Evolutionary conservation across 257 asterid genomes (phyloP), one percentile per base, ranked within the genome.

Genomic region (Leonotis leonurus): DNA sequence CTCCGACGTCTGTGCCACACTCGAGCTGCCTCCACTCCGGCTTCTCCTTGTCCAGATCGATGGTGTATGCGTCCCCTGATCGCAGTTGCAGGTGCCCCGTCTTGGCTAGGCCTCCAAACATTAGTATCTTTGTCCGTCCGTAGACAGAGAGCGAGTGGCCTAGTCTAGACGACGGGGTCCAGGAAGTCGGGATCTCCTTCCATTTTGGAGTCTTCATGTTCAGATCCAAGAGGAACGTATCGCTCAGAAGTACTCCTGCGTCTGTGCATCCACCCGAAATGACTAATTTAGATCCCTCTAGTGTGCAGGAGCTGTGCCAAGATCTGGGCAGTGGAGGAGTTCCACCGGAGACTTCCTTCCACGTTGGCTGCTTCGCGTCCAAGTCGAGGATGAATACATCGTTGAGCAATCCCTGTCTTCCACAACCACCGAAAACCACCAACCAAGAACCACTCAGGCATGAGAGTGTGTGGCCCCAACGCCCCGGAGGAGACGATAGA

Each of bases 211-310:
- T 86, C 65, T 80, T 80, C 32, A 69, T 81, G 72, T 77, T 73
- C 29, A 89, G 87, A 74, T 89, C 97, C 72, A 89, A 71, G 52
- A 86, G 40, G 55, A 77, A 81, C 0, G 89, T 86, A 17, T 89
- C 97, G 41, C 91, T 86, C 12, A 89, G 85, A 27, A 86, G 93
- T 16, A 86, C 94, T 1, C 97, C 95, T 0, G 91, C 91, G 17
- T 84, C 95, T 0, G 97, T 86, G 83, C 95, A 89, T 56, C 97
- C 97, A 60, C 97, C 97, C 0, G 97, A 86, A 51, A 89, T 85
- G 2, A 89, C 94, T 52, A 89, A 46, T 68, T 89, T 89, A 21
- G 95, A 89, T 24, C 97, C 97, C 66, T 86, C 94, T n/a, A 89
- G 71, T 1, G 95, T 89, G 68, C 95, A 89, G 6, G 97, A 89